Base-by-base conservation (phyloP, 2,329 filamentous ascomycete genomes). In the Bipolaris oryzae region DNA sequence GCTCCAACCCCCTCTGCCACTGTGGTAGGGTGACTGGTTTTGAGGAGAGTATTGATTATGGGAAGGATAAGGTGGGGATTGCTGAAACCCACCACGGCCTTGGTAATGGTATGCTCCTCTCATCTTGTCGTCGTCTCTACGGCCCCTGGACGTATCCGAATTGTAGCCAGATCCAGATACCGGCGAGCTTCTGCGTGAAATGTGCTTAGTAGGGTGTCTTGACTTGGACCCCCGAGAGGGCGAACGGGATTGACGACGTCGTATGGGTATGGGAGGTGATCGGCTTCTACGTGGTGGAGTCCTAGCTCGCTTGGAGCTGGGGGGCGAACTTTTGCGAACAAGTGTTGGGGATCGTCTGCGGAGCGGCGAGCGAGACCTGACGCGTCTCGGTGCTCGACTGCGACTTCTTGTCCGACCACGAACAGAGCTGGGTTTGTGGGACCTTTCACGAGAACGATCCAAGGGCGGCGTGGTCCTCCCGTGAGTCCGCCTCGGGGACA, bases 31-130 rank as follows among this genome's bases (percentile, higher is more conserved):
- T 37, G 87, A 88, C 41, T 84, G 83, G 9, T 81, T 80, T 57
- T 82, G 82, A n/a, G 87, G 85, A 16, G 87, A 88, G 43, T 82
- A 82, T 63, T 86, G 84, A 63, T 83, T 82, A 18, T 85, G 81
- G 20, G 81, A 80, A 61, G 79, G 78, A 64, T 85, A 84, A 51
- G 84, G 82, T 37, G 87, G 84, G n/a, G 86, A 87, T 44, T 84
- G 81, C 21, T 81, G 81, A 65, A 84, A 85, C 53, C 72, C 73
- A 21, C 76, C 74, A 35, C 79, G 70, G 28, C 72, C 71, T 49
- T 74, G 74, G 23, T 73, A 66, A 20, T 67, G 63, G 55, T 76
- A 76, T 23, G 70, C 64, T 11, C 73, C 74, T 34, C 73, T 75
- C 74, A 77, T 77, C 18, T 67, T 72, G 28, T 58, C 54, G 46